These are phyloP conservation scores for Arctostaphylos glauca DNA, from an alignment of 148 eudicot genomes.

Conservation along the genomic window DNA sequence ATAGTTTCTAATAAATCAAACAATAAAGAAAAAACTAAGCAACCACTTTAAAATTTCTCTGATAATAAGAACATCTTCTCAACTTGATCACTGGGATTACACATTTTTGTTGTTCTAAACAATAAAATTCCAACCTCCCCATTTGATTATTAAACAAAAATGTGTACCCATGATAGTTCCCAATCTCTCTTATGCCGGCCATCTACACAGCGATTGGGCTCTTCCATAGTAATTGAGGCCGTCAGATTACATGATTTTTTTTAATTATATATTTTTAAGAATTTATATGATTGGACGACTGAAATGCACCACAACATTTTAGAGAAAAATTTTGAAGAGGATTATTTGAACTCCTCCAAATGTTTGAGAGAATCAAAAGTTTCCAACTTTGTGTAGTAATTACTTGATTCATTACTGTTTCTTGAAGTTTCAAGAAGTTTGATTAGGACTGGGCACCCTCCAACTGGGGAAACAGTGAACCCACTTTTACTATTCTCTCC, in stretches of 20 bases:
- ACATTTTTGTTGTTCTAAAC: neutral
- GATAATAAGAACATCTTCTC: too few species aligned
- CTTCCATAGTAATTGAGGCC: neutral
- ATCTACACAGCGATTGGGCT: neutral
- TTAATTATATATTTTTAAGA: too few species aligned
- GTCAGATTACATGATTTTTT: too few species aligned
- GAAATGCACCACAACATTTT: too few species aligned
- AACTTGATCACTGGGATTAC: too few species aligned
- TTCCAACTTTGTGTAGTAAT: neutral
- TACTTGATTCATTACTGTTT: neutral
- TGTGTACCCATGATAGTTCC: neutral
- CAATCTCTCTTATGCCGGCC: neutral
- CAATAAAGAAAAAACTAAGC: too few species aligned
- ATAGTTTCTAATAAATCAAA: too few species aligned
- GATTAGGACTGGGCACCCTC: neutral
- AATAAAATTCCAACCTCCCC: neutral
- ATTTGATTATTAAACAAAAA: neutral
- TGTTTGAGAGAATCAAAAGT: neutral
- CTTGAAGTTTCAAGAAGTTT: neutral
- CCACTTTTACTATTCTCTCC: neutral
- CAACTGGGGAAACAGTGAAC: neutral
- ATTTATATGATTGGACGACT: too few species aligned
- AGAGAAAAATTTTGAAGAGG: too few species aligned
- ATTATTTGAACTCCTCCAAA: neutral
- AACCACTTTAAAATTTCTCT: too few species aligned